Evolutionary conservation across 805 yeast genomes (phyloP).

Genomic region (Candida ovalis): DNA sequence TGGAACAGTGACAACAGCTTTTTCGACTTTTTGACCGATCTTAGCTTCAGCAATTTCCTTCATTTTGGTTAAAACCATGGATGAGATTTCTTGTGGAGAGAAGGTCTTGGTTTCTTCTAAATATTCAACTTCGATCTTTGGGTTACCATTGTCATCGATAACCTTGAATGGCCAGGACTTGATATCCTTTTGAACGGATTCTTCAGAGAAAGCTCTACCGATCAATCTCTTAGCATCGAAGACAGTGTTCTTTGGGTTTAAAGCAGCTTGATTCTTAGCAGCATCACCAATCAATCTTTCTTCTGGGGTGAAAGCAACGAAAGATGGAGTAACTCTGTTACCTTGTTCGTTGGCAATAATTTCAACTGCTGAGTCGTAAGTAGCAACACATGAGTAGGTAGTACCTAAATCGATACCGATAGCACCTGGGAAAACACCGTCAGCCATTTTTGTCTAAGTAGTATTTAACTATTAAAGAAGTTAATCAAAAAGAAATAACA

Average conservation of each 20-base stretch:
- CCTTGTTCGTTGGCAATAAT: conserved; percentile 82
- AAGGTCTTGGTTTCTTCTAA: conserved; percentile 65
- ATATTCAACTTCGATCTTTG: conserved; percentile 67
- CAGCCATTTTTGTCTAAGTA: conserved; percentile 63
- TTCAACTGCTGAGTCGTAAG: conserved; percentile 69
- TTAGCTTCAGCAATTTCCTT: conserved; percentile 76
- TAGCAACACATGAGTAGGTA: conserved; percentile 74
- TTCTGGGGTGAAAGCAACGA: conserved; percentile 74
- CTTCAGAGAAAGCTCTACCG: conserved; percentile 74
- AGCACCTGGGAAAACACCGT: conserved; percentile 99
- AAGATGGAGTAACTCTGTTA: conserved; percentile 81
- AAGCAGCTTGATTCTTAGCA: conserved; percentile 80
- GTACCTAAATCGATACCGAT: conserved; percentile 99
- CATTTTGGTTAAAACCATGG: conserved; percentile 80
- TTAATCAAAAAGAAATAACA: not conserved
- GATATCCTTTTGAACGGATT: conserved; percentile 80
- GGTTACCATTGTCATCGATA: conserved; percentile 60
- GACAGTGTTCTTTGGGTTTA: conserved; percentile 73
- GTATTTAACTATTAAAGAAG: conserved; percentile 5
- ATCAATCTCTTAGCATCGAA: conserved; percentile 82
- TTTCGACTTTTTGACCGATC: conserved; percentile 66
- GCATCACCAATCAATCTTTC: conserved; percentile 82
- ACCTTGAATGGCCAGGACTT: conserved; percentile 87
- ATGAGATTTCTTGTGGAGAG: conserved; percentile 73
- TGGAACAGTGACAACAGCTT: conserved; percentile 77